Conservation (phyloP, 2,329 filamentous ascomycete species). For the Endocalyx cinctus region DNA sequence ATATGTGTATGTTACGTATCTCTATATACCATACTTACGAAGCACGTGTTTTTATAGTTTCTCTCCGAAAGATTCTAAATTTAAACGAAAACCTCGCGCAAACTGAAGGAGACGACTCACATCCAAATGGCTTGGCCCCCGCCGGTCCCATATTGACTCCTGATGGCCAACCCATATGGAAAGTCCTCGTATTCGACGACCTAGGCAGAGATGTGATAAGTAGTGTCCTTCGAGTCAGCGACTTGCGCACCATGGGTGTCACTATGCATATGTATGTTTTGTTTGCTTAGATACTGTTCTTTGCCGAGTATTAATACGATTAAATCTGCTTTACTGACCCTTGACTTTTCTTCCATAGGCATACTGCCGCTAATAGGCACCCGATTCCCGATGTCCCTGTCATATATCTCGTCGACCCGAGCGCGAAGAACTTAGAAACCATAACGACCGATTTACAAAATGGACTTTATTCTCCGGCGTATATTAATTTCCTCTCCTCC, state of each 20-base stretch:
- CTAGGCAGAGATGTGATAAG: slow-evolving; percentile 91
- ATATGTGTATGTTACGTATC: no score
- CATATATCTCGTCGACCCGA: slow-evolving; percentile 94
- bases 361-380: slow-evolving; percentile 75
- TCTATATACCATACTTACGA: slow-evolving; percentile 1
- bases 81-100: slow-evolving; percentile 70
- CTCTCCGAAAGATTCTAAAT: slow-evolving; percentile 93
- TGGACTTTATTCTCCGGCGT: slow-evolving; percentile 85
- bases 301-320: not conserved
- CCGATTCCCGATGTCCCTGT: slow-evolving; percentile 95
- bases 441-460: slow-evolving; percentile 84
- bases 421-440: slow-evolving; percentile 68
- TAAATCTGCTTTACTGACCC: not conserved
- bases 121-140: slow-evolving; percentile 61
- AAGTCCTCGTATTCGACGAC: slow-evolving; percentile 93
- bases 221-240: slow-evolving; percentile 89
- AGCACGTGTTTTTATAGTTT: no score
- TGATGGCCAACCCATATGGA: slow-evolving; percentile 93
- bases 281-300: not conserved
- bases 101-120: slow-evolving; percentile 57
- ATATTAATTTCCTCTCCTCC: slow-evolving; percentile 95
- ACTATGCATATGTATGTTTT: slow-evolving; percentile 80
- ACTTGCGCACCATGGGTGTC: slow-evolving; percentile 88
- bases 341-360: slow-evolving; percentile 44
- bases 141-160: slow-evolving; percentile 78